These are phyloP conservation scores for Colletotrichum magnum DNA, from an alignment of 2,329 filamentous ascomycete species.

Conservation along the genomic window DNA sequence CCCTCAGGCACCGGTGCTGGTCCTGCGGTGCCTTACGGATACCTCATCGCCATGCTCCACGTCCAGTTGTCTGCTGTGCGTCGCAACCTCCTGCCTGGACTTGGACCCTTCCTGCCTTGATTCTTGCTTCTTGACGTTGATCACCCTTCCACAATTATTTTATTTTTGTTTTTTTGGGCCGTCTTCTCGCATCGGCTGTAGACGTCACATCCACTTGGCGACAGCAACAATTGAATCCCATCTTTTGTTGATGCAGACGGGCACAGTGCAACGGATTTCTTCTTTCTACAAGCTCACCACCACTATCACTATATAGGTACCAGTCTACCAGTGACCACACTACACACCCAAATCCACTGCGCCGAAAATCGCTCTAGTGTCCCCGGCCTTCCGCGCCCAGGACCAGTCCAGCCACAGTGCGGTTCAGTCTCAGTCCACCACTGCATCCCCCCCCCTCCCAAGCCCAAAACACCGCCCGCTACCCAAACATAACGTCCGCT, in stretches of 20 bases:
- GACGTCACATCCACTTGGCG: conserved; percentile 38
- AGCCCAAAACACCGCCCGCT: conserved; percentile 1
- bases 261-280: too few relatives aligned
- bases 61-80: too few relatives aligned
- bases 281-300: neutral
- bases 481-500: conserved; percentile 12
- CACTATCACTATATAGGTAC: neutral
- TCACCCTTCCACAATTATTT: conserved; percentile 10
- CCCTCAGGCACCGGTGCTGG: too few relatives aligned
- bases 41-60: neutral
- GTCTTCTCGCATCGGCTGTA: neutral
- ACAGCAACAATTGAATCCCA: neutral
- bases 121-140: conserved; percentile 19
- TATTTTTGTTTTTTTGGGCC: neutral
- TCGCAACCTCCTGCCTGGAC: conserved; percentile 15
- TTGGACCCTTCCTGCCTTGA: conserved; percentile 35
- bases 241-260: too few relatives aligned
- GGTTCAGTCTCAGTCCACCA: neutral
- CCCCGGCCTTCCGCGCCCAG: conserved; percentile 10
- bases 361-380: too few relatives aligned
- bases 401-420: neutral
- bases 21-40: neutral
- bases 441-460: neutral
- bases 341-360: neutral
- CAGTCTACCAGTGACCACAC: neutral